Conservation (phyloP, 768 basidiomycete species). For the Collybiopsis luxurians region DNA sequence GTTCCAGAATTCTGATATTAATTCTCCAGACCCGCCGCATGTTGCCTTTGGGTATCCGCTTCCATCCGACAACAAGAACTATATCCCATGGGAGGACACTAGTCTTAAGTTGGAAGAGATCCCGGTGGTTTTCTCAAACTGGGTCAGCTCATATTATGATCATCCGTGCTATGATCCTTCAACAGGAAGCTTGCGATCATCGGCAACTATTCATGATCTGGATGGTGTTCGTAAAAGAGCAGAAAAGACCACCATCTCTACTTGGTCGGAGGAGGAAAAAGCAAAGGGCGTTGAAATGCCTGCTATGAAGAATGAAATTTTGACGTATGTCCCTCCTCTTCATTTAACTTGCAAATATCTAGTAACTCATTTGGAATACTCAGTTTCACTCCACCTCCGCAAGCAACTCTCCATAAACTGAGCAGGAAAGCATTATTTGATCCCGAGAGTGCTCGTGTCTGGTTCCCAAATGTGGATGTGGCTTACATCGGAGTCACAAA, state of each 20-base stretch:
- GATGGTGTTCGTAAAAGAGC: conserved; percentile 1
- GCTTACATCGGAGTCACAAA: not conserved
- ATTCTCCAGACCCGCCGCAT: conserved; percentile 10
- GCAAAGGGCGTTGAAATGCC: conserved; percentile 4
- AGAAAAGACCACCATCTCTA: conserved; percentile 4
- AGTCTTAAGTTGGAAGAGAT: conserved; percentile 5
- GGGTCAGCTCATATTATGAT: conserved; percentile 15
- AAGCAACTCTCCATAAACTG: not conserved
- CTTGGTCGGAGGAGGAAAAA: conserved; percentile 9
- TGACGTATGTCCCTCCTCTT: not conserved
- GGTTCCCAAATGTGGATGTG: not conserved
- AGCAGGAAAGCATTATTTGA: not conserved
- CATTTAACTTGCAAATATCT: not conserved
- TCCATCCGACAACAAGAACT: conserved; percentile 7
- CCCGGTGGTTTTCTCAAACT: conserved; percentile 7
- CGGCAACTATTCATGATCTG: not conserved
- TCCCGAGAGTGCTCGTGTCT: not conserved
- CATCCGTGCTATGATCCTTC: not conserved
- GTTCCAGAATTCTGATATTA: not conserved
- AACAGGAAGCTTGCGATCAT: not conserved
- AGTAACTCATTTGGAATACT: not conserved
- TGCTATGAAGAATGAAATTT: conserved; percentile 5
- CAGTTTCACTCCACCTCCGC: not conserved
- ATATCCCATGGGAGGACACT: conserved; percentile 10
- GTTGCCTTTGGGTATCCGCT: conserved; percentile 11